Percentiles rank a stretch among this genome's conserved stretches.
These are phyloP conservation scores for Clarireedia monteithiana DNA, from an alignment of 2,329 filamentous ascomycete genomes.

Conservation along the genomic window DNA sequence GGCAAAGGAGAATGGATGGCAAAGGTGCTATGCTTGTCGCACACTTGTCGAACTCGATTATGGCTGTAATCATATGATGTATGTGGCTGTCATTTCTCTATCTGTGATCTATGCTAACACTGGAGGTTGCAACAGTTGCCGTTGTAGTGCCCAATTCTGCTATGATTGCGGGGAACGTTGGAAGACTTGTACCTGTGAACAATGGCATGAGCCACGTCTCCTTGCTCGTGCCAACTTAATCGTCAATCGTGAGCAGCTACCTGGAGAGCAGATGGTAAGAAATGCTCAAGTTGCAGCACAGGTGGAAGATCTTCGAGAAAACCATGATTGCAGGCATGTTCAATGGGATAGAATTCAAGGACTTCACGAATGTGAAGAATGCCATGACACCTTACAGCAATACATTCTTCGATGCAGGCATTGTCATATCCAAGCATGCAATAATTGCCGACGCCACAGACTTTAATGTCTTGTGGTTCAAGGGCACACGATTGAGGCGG, in stretches of 20 bases:
- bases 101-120: slow-evolving; percentile 5
- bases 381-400: slow-evolving; percentile 28
- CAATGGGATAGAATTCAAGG: slow-evolving; percentile 32
- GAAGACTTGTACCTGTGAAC: slow-evolving; percentile 34
- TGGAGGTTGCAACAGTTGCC: slow-evolving; percentile 31
- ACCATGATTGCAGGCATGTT: slow-evolving; percentile 35
- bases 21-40: slow-evolving; percentile 40
- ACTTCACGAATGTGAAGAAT: slow-evolving; percentile 35
- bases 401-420: slow-evolving; percentile 40
- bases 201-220: slow-evolving; percentile 33
- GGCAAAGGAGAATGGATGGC: slow-evolving; percentile 40
- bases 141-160: slow-evolving; percentile 42
- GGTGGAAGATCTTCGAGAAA: slow-evolving; percentile 23
- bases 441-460: slow-evolving; percentile 38
- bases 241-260: slow-evolving; percentile 17
- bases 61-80: slow-evolving; percentile 53
- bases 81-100: slow-evolving; percentile 16
- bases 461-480: neutral
- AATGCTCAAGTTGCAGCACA: slow-evolving; percentile 25
- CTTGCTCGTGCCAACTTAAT: slow-evolving; percentile 29
- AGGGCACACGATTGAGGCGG: no score
- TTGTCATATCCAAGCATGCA: slow-evolving; percentile 39
- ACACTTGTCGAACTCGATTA: slow-evolving; percentile 39
- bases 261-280: slow-evolving; percentile 23
- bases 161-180: slow-evolving; percentile 38